Evolutionary conservation across 805 yeast genomes (phyloP), one percentile per base, ranked within the genome.

Genomic region (Jamesozyma spencerorum): DNA sequence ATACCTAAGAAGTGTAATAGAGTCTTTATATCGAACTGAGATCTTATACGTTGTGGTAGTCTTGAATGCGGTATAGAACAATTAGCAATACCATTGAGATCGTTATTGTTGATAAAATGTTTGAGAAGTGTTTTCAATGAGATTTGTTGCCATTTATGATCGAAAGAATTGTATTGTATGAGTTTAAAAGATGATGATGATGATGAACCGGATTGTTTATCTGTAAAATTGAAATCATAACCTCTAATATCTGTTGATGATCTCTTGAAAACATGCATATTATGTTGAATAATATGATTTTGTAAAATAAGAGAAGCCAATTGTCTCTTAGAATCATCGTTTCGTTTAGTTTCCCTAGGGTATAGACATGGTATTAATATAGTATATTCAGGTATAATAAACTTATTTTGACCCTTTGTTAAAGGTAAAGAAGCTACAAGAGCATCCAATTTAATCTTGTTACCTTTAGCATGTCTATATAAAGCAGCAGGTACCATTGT

Each of bases 221-320:
- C 4, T 22, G 13, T 4, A 22, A 35, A 55, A 35, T 51, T 49
- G 40, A 55, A 55, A 40, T 55, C 59, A 28, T 38, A 45, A 8
- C 45, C 45, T 24, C 44, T 37, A 3, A 55, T 38, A 36, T 55
- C 59, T 5, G 34, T 34, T 6, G 18, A 12, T 2, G 51, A 42
- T 34, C 47, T 47, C 31, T 42, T 50, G 40, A 45, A 54, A 12
- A 48, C 18, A 15, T 36, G 31, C 38, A 53, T 30, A 17, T 48
- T 45, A 17, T 45, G 31, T 15, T 40, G 26, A n/a, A 37, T 27
- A 5, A 53, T 31, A 13, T 39, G 40, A 14, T 44, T 29, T 14
- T 33, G 36, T 7, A 43, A 17, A 2, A 34, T 18, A 1, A 22
- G 12, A 18, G 18, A 8, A 3, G 43, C 32, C 17, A 43, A n/a